These are phyloP conservation scores for Tetrapisispora arboricola DNA, from an alignment of 805 yeast species.

Conservation along the genomic window DNA sequence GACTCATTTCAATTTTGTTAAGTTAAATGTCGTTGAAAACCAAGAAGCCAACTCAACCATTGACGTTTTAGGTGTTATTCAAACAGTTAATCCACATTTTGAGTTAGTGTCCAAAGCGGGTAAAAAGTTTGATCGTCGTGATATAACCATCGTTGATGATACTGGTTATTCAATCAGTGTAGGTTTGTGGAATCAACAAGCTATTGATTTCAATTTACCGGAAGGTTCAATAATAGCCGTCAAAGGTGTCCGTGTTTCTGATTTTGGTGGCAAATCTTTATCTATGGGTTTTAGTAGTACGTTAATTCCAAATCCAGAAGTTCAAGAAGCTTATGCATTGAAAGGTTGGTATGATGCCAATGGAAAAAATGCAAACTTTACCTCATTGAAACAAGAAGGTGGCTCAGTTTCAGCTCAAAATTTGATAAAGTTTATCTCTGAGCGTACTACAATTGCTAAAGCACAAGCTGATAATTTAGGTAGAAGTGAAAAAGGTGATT, in stretches of 20 bases:
- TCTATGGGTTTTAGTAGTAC: conserved; percentile 74
- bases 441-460: conserved; percentile 56
- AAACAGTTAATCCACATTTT: conserved; percentile 61
- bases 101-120: conserved; percentile 86
- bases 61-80: conserved; percentile 82
- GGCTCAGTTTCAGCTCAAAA: conserved; percentile 28
- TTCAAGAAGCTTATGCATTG: conserved; percentile 74
- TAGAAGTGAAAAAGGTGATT: conserved; percentile 67
- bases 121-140: conserved; percentile 86
- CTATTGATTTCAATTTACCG: conserved; percentile 62
- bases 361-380: conserved; percentile 56
- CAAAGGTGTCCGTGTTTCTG: conserved; percentile 82
- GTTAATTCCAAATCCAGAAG: conserved; percentile 72
- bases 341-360: conserved; percentile 92
- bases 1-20: conserved; percentile 64
- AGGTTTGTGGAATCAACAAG: conserved; percentile 87
- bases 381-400: conserved; percentile 47
- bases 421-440: conserved; percentile 35
- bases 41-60: conserved; percentile 61
- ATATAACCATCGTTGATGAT: conserved; percentile 76
- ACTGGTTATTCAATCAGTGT: conserved; percentile 63
- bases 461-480: conserved; percentile 65
- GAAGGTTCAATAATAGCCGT: conserved; percentile 82
- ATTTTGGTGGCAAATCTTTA: conserved; percentile 77
- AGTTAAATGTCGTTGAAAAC: conserved; percentile 53